Percentiles rank a stretch among this genome's conserved stretches.
phyloP scores from a whole-genome alignment of 23 red algal species.

The Agarophyton chilense region DNA sequence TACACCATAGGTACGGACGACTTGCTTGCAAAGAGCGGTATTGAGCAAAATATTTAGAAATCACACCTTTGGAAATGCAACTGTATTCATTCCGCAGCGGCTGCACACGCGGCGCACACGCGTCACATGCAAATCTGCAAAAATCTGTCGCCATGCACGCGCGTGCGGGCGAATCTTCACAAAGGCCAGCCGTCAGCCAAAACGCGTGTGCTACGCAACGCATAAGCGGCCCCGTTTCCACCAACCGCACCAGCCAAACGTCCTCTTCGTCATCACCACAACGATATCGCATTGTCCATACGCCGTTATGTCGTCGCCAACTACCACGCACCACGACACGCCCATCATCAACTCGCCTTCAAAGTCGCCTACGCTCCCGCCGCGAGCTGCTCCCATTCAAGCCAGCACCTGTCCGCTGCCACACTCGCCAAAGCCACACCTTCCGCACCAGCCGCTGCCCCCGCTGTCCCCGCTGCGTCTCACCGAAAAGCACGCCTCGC shows the following conservation, averaged over 20 bases:
- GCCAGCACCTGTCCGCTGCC: constrained; percentile 21
- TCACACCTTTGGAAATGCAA: too few species aligned
- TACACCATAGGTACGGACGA: constrained; percentile 57
- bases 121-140: not conserved
- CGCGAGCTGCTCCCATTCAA: not conserved
- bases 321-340: constrained; percentile 32
- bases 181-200: not conserved
- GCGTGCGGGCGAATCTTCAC: not conserved
- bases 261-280: not conserved
- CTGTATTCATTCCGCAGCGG: not conserved
- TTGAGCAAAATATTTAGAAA: too few species aligned
- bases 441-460: constrained; percentile 19
- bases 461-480: constrained; percentile 13
- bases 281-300: too few species aligned
- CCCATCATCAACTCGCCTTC: constrained; percentile 15
- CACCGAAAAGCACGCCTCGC: not conserved
- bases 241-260: not conserved
- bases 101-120: not conserved
- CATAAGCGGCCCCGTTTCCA: not conserved
- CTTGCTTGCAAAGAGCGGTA: too few species aligned
- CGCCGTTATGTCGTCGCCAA: not conserved
- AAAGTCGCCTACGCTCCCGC: constrained; percentile 7
- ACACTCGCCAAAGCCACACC: constrained; percentile 15
- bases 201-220: not conserved
- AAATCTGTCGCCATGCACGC: not conserved